phyloP scores from a whole-genome alignment of 2,329 filamentous ascomycete species.

The Hyphodiscus sp. region DNA sequence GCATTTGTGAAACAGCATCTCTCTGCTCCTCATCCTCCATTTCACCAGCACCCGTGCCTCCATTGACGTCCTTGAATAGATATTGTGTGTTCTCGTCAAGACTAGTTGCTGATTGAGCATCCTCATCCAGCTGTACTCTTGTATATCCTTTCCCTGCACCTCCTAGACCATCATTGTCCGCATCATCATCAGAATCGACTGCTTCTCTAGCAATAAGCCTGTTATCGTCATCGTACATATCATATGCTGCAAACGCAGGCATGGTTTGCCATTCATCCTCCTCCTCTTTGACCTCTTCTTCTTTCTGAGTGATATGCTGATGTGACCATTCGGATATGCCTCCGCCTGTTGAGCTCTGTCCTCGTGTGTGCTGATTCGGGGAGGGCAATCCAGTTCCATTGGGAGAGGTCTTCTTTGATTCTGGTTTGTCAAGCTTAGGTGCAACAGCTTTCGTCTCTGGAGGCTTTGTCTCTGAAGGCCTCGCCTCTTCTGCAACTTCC shows the following conservation, averaged over 20 bases:
- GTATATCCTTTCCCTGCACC: conserved; percentile 95
- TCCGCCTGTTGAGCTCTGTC: conserved; percentile 17
- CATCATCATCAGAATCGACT: conserved; percentile 59
- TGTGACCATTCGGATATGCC: conserved; percentile 80
- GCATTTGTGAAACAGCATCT: conserved; percentile 83
- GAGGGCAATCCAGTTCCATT: neutral
- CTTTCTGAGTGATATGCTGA: conserved; percentile 59
- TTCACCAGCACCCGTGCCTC: conserved; percentile 50
- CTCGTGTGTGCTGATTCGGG: conserved; percentile 15
- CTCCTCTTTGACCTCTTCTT: conserved; percentile 46
- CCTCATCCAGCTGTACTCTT: conserved; percentile 88
- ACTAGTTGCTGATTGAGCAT: conserved; percentile 87
- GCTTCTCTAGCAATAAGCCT: conserved; percentile 78
- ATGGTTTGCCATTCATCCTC: conserved; percentile 86
- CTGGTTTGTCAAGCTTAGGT: neutral
- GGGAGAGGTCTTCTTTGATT: neutral
- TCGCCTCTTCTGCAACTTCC: neutral
- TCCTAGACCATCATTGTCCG: conserved; percentile 67
- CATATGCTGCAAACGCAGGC: conserved; percentile 87
- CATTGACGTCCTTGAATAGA: conserved; percentile 71
- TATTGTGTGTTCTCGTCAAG: conserved; percentile 97
- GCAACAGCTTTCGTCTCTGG: conserved; percentile 2
- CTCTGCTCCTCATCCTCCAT: conserved; percentile 72
- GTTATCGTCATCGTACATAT: conserved; percentile 93
- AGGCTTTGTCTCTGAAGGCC: conserved; percentile 2